Base-by-base conservation (phyloP, 2,329 filamentous ascomycete genomes). In the Albifimbria verrucaria region DNA sequence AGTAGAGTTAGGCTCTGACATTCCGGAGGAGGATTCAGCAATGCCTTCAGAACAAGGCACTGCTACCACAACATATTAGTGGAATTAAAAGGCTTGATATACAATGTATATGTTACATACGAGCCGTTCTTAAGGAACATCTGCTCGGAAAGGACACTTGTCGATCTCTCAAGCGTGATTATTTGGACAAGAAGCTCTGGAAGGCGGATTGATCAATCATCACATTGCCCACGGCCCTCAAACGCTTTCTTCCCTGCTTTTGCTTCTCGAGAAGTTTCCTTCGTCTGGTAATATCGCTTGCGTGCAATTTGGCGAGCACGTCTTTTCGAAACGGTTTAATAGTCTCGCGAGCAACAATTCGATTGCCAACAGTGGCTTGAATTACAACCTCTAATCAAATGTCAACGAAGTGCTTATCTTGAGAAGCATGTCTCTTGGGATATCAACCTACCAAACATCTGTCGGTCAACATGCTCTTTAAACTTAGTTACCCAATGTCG, bases 281-380 rank as follows among this genome's bases (percentile, higher is more conserved):
- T 36, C 92, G 82, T 54, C 94, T 78, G 3, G 85, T 85, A 17
- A 96, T 83, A 73, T 99, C 94, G 56, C 88, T 89, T 1, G 94
- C 94, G 67, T 99, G 95, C 52, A 99, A 76, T 72, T 97, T 97
- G 7, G 88, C 87, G 52, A 96, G 74, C 3, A 99, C 94, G 63
- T 99, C 94, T 71, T 99, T 99, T 46, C 94, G 81, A 71, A 96
- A 99, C 0, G 94, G 91, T 76, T 97, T 97, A 68, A 99, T 87
- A 0, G 92, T 97, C 68, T 97, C 94, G 65, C 94, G 80, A 0
- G 94, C 94, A 4, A 99, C 83, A 49, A 99, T 87, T 49, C 87
- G 83, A 61, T 84, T 86, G 3, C 92, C 93, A 0, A 89, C 88
- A 0, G 89, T 87, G 3, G 94, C 93, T 72, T 99, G 94, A 58